These are phyloP conservation scores for Phialophora tarda DNA, from an alignment of 2,329 filamentous ascomycete genomes.

Conservation along the genomic window DNA sequence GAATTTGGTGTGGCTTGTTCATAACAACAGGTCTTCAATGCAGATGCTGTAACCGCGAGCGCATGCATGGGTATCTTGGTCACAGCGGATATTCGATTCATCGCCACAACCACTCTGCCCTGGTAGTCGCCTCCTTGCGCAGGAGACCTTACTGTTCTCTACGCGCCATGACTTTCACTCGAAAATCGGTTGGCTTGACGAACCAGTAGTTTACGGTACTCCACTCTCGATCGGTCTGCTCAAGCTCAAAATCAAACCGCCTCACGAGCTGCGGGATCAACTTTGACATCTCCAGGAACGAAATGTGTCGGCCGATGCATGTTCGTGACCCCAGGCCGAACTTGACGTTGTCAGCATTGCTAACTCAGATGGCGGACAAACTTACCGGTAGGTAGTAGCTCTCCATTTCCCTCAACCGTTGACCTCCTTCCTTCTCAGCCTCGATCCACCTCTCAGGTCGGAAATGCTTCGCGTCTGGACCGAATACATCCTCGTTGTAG, in stretches of 20 bases:
- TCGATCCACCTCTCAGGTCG: constrained; percentile 56
- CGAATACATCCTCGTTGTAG: constrained; percentile 56
- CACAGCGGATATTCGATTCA: neutral
- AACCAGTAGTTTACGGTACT: constrained; percentile 39
- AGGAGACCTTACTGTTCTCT: constrained; percentile 11
- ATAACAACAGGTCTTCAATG: neutral
- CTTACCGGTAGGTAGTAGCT: constrained; percentile 50
- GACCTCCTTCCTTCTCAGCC: constrained; percentile 42
- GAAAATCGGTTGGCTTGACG: constrained; percentile 46
- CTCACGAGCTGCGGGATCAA: constrained; percentile 40
- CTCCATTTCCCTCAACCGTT: constrained; percentile 45
- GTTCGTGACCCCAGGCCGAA: constrained; percentile 53
- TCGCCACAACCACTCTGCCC: neutral
- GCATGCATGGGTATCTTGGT: neutral
- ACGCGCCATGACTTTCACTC: constrained; percentile 42
- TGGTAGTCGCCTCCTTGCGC: neutral
- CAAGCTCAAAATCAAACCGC: constrained; percentile 37
- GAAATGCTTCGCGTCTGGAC: constrained; percentile 50
- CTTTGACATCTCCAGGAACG: constrained; percentile 42
- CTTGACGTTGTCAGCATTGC: constrained; percentile 45
- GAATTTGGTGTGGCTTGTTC: neutral
- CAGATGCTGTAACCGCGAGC: neutral
- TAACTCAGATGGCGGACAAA: neutral
- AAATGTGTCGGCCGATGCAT: constrained; percentile 42
- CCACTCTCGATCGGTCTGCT: constrained; percentile 34